Conservation (phyloP, 2,329 filamentous ascomycete genomes). For the Lecanicillium sp. region DNA sequence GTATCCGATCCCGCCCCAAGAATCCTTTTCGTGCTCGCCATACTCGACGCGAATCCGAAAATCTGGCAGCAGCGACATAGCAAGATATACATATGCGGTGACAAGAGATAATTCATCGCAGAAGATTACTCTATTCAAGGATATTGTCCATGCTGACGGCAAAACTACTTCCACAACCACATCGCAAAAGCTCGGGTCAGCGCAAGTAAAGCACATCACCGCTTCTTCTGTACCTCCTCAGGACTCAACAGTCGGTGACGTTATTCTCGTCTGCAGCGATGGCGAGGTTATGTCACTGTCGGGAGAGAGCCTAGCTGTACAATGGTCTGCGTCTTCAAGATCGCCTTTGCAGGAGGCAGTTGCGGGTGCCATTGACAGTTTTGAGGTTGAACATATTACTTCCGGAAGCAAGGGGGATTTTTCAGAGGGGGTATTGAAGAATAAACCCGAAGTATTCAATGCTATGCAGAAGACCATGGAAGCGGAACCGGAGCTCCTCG, state of each 20-base stretch:
- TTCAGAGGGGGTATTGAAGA: constrained; percentile 46
- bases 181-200: constrained; percentile 32
- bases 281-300: constrained; percentile 55
- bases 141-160: constrained; percentile 41
- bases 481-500: constrained; percentile 42
- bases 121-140: constrained; percentile 52
- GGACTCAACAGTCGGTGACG: constrained; percentile 18
- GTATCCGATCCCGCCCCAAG: constrained; percentile 58
- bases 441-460: constrained; percentile 41
- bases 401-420: constrained; percentile 39
- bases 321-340: constrained; percentile 26
- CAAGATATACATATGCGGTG: constrained; percentile 54
- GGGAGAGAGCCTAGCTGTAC: constrained; percentile 35
- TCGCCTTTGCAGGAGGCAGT: constrained; percentile 26
- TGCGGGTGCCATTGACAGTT: constrained; percentile 21
- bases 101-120: constrained; percentile 38
- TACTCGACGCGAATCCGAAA: constrained; percentile 48
- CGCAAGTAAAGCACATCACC: constrained; percentile 26
- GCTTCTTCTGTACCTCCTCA: constrained; percentile 20
- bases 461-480: constrained; percentile 40
- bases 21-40: constrained; percentile 53
- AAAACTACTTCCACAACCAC: constrained; percentile 43
- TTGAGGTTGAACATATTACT: constrained; percentile 42
- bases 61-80: constrained; percentile 36
- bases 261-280: constrained; percentile 51